A percentile compares a stretch with the other conserved stretches of the same genome.
Conservation (phyloP, 108 stramenopile species). For the Stephanodiscus triporus region DNA sequence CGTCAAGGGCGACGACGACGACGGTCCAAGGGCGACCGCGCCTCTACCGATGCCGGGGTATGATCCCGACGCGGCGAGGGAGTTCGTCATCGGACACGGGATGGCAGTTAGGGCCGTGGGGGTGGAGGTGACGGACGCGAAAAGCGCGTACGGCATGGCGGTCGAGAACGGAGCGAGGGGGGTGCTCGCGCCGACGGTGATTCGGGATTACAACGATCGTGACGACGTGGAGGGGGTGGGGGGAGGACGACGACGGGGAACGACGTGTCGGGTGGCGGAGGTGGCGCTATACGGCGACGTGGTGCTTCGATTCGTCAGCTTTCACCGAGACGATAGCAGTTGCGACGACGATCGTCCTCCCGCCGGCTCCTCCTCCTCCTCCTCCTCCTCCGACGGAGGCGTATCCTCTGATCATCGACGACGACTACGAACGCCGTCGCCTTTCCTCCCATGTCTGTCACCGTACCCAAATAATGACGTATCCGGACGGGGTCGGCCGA, state of each 20-base stretch:
- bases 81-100: constrained; percentile 61
- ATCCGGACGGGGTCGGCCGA: background rate
- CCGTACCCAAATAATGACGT: constrained; percentile 36
- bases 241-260: constrained; percentile 12
- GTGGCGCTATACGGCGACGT: constrained; percentile 69
- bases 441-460: constrained; percentile 66
- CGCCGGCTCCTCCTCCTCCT: background rate
- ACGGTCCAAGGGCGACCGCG: constrained; percentile 40
- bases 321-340: constrained; percentile 2
- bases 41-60: constrained; percentile 55
- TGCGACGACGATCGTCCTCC: background rate
- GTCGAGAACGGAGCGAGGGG: constrained; percentile 55
- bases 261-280: constrained; percentile 51
- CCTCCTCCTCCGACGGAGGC: no score
- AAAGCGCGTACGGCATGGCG: constrained; percentile 45
- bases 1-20: background rate
- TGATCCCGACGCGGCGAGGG: constrained; percentile 35
- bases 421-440: background rate
- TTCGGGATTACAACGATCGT: constrained; percentile 42
- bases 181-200: constrained; percentile 56
- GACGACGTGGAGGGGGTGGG: background rate
- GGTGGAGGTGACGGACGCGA: constrained; percentile 49
- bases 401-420: background rate
- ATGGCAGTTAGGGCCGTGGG: constrained; percentile 64
- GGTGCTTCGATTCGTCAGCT: constrained; percentile 60